Evolutionary conservation across 2,329 filamentous ascomycete species (phyloP).

Genomic region (Nectriaceae sp.): DNA sequence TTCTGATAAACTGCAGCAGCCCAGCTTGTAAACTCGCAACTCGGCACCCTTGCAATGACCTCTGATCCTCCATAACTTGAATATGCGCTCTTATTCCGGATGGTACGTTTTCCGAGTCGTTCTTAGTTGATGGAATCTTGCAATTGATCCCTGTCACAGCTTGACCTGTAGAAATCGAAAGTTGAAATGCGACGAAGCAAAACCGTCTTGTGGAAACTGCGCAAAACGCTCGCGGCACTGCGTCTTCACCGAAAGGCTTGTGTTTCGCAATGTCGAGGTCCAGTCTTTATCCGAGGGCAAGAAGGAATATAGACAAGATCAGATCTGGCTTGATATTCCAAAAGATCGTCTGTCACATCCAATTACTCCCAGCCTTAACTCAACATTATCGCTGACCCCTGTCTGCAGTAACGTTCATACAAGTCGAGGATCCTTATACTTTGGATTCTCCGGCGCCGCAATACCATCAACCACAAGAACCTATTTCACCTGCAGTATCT

Average conservation of each 20-base stretch:
- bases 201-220: constrained; percentile 23
- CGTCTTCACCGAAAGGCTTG: constrained; percentile 15
- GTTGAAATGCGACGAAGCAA: constrained; percentile 28
- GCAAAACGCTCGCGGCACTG: constrained; percentile 16
- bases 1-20: no score
- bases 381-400: no score
- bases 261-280: constrained; percentile 19
- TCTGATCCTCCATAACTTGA: no score
- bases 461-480: background rate
- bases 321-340: constrained; percentile 21
- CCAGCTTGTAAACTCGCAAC: no score
- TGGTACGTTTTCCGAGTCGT: no score
- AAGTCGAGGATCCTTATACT: background rate
- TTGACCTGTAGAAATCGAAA: constrained; percentile 26
- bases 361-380: no score
- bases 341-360: constrained; percentile 14
- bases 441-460: background rate
- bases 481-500: background rate
- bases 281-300: no score
- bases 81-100: no score
- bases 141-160: constrained; percentile 7
- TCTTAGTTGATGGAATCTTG: no score
- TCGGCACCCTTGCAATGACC: no score
- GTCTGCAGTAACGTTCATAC: no score
- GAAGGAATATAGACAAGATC: constrained; percentile 1